Percentiles rank a stretch among this genome's conserved stretches.
Conservation (phyloP, 768 basidiomycete genomes). For the Leccinum subgranulosum region DNA sequence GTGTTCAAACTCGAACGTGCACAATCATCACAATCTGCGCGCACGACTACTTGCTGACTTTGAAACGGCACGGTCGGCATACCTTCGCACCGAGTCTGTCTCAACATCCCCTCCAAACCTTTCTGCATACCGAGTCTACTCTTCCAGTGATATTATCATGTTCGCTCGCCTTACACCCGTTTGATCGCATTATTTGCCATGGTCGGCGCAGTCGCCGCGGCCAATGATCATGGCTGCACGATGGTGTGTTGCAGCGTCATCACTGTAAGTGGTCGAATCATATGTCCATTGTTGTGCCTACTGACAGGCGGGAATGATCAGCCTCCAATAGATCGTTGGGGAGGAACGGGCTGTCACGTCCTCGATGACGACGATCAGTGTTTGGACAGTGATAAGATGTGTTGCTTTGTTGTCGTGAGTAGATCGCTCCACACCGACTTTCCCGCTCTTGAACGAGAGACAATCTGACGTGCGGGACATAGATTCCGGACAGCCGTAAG, state of each 20-base stretch:
- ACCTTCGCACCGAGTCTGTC: too few species aligned
- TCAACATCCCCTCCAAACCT: too few species aligned
- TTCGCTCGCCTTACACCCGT: constrained; percentile 2
- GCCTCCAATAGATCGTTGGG: neutral
- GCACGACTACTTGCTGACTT: too few species aligned
- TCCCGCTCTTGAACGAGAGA: neutral
- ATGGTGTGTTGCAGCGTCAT: neutral
- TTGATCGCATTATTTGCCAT: neutral
- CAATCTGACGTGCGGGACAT: neutral
- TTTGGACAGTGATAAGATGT: neutral
- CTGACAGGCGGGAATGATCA: neutral
- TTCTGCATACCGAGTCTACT: neutral
- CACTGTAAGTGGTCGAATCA: neutral
- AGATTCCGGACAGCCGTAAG: too few species aligned
- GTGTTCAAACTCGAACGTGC: too few species aligned
- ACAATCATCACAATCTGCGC: too few species aligned
- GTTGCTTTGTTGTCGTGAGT: constrained; percentile 5
- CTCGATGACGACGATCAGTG: neutral
- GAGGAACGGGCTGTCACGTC: neutral
- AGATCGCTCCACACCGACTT: neutral
- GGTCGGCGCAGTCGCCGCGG: neutral
- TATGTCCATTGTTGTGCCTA: too few species aligned
- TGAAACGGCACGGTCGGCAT: too few species aligned
- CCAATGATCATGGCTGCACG: neutral
- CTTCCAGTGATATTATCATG: neutral